phyloP scores from a whole-genome alignment of 495 filamentous ascomycete species.

The Daldinia caldariorum region DNA sequence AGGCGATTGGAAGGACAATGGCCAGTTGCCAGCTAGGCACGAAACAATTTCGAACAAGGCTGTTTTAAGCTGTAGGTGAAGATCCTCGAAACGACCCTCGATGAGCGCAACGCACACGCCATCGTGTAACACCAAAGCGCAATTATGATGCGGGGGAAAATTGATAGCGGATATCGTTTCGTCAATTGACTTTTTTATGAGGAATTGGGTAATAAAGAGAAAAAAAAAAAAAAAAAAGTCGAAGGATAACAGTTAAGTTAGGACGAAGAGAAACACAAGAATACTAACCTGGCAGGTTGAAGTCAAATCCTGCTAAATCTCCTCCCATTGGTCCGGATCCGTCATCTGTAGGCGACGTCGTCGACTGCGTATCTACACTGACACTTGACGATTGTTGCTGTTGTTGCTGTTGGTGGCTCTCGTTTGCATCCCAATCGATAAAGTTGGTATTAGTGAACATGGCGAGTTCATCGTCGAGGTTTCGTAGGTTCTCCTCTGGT shows the following conservation, averaged over 20 bases:
- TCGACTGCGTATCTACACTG: slow-evolving; percentile 43
- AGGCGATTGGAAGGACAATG: slow-evolving; percentile 28
- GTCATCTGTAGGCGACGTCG: slow-evolving; percentile 51
- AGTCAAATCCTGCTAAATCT: slow-evolving; percentile 52
- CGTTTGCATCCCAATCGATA: slow-evolving; percentile 79
- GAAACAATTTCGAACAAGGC: slow-evolving; percentile 24
- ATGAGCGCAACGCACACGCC: slow-evolving; percentile 15
- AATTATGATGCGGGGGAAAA: slow-evolving; percentile 39
- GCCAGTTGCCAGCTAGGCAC: slow-evolving; percentile 25
- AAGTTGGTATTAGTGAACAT: slow-evolving; percentile 95
- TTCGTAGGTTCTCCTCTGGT: slow-evolving; percentile 70
- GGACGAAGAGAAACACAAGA: slow-evolving; percentile 14
- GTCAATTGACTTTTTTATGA: slow-evolving; percentile 21
- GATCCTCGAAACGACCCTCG: slow-evolving; percentile 12
- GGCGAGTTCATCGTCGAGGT: slow-evolving; percentile 72
- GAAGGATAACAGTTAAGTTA: slow-evolving; percentile 16
- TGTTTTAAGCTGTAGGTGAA: slow-evolving; percentile 15
- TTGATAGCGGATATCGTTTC: slow-evolving; percentile 7
- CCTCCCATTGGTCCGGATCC: slow-evolving; percentile 43
- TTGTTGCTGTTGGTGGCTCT: slow-evolving; percentile 31
- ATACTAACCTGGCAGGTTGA: slow-evolving; percentile 50
- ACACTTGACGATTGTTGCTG: slow-evolving; percentile 35
- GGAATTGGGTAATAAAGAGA: not conserved
- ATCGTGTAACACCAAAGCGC: slow-evolving; percentile 39
- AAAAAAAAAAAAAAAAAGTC: slow-evolving; percentile 17